Evolutionary conservation across 2,329 filamentous ascomycete species (phyloP), one percentile per base, ranked within the genome.

Genomic region (Hirsutella rhossiliensis): DNA sequence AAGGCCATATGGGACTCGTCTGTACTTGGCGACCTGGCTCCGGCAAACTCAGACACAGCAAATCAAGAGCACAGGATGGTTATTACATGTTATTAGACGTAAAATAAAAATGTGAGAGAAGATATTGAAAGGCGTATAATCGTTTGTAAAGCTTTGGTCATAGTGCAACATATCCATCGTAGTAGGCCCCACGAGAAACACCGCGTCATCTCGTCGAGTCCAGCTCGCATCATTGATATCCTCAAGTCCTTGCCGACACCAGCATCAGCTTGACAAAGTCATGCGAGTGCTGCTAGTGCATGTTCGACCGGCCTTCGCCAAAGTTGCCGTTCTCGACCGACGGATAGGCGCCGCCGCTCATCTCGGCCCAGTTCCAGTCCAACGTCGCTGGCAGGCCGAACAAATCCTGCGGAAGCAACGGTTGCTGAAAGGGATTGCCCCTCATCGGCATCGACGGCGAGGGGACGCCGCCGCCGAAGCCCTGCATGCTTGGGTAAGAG

Each of bases 331-430:
- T 82, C 55, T 82, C 78, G 36, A 81, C 78, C 23, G 72, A 72
- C 11, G 78, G 76, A 52, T 81, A 81, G 3, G 71, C 69, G 11
- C 76, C 78, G n/a, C 77, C 76, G 29, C 75, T 80, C 70, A 82
- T 79, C 60, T 81, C 78, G 2, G 77, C 76, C 75, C 77, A 82
- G 56, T 76, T 87, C 88, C 89, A 96, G 59, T 97, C 90, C 19
- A 97, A 73, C 3, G 87, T 94, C 82, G 95, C 94, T 1, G 90
- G 89, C 77, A 97, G 82, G 61, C 90, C 84, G 80, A 92, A 98
- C 23, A 97, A 65, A 63, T 97, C 92, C 54, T 90, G 87, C 5
- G 92, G 90, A 19, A 97, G 78, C 55, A 95, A 83, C 0, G 89
- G 89, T 52, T 94, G 85, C 55, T 89, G 83, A 57, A 89, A 88